phyloP scores from a whole-genome alignment of 2,329 filamentous ascomycete species.

The Epichloe uncinata region DNA sequence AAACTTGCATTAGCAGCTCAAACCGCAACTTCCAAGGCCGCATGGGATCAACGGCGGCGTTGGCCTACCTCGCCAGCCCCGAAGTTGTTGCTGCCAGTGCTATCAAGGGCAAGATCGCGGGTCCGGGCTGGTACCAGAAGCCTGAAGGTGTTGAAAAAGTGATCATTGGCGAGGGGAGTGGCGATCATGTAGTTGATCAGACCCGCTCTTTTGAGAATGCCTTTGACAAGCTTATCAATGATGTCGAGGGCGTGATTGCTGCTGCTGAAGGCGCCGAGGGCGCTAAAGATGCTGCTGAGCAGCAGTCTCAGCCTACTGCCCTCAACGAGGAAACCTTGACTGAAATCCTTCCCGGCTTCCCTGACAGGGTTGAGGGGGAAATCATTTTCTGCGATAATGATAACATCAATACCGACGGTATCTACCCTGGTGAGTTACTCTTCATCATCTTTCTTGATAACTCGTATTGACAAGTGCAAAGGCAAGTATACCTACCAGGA shows the following conservation, averaged over 20 bases:
- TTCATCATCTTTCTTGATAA: too few relatives aligned
- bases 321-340: conserved; percentile 4
- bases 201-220: conserved; percentile 50
- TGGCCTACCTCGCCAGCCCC: conserved; percentile 61
- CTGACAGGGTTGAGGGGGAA: neutral
- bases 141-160: conserved; percentile 56
- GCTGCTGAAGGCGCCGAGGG: conserved; percentile 34
- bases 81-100: conserved; percentile 90
- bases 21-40: conserved; percentile 82
- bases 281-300: neutral
- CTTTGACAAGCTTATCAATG: conserved; percentile 55
- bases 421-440: conserved; percentile 1
- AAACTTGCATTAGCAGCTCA: conserved; percentile 69
- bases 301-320: neutral
- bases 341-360: conserved; percentile 6
- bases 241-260: conserved; percentile 51
- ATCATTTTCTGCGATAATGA: neutral
- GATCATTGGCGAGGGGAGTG: conserved; percentile 55
- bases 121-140: conserved; percentile 65
- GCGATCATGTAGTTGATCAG: conserved; percentile 34
- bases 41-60: conserved; percentile 29
- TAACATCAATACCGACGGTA: conserved; percentile 1
- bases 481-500: conserved; percentile 87
- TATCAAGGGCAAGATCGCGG: conserved; percentile 54
- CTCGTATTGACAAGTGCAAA: neutral